phyloP scores from a whole-genome alignment of 2,329 filamentous ascomycete genomes.

The Colletotrichum tofieldiae region DNA sequence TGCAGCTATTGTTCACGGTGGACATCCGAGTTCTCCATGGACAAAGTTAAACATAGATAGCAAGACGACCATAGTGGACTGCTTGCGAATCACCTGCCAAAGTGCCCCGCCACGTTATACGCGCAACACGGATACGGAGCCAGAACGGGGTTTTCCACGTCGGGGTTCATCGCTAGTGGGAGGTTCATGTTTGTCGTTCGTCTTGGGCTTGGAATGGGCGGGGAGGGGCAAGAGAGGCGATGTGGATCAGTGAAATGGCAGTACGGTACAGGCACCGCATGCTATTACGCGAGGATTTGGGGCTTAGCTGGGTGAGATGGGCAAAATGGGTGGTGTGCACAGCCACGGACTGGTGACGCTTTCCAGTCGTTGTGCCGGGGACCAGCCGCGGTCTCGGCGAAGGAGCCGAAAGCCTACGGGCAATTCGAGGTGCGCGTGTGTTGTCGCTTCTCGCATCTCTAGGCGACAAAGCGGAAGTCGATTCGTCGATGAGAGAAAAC shows the following conservation, averaged over 20 bases:
- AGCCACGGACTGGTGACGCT: conserved; percentile 36
- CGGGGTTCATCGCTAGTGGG: conserved; percentile 2
- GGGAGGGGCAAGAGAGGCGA: conserved; percentile 9
- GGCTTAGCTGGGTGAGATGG: conserved; percentile 20
- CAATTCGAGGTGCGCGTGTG: neutral
- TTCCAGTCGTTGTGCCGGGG: conserved; percentile 1
- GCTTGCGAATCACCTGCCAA: conserved; percentile 18
- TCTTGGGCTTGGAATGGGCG: neutral
- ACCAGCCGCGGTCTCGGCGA: conserved; percentile 8
- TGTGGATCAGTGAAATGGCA: conserved; percentile 8
- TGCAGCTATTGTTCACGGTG: neutral
- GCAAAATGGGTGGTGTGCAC: conserved; percentile 18
- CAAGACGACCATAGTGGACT: conserved; percentile 5
- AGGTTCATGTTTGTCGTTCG: neutral
- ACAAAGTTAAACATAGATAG: conserved; percentile 24
- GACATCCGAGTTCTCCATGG: conserved; percentile 14
- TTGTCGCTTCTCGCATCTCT: neutral
- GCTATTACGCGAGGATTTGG: conserved; percentile 4
- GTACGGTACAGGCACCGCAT: neutral
- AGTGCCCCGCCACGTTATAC: conserved; percentile 22
- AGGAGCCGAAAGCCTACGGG: conserved; percentile 9
- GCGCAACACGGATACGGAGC: conserved; percentile 25
- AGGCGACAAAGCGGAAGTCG: conserved; percentile 3
- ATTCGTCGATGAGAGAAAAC: neutral
- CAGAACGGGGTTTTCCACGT: conserved; percentile 10